Conservation (phyloP, 1,284 basidiomycete species). For the Moniliophthora roreri region DNA sequence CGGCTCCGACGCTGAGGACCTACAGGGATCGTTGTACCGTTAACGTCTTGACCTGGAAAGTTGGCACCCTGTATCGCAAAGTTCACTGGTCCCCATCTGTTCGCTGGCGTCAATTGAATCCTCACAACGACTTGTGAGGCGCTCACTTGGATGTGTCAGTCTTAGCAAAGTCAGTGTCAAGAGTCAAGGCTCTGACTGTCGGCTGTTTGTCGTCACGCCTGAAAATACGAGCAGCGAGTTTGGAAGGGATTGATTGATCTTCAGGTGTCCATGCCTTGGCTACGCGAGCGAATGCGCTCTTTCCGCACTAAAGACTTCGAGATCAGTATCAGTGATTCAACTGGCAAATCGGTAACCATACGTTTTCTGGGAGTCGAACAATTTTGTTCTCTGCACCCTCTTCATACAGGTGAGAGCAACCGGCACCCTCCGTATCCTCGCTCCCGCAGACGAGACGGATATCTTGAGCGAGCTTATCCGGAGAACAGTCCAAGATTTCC, state of each 20-base stretch:
- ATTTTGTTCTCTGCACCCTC: constrained; percentile 20
- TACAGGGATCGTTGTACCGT: constrained; percentile 25
- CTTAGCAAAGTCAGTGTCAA: constrained; percentile 43
- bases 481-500: constrained; percentile 21
- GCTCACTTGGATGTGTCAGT: constrained; percentile 31
- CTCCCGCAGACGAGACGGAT: constrained; percentile 21
- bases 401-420: constrained; percentile 18
- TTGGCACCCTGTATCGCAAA: constrained; percentile 27
- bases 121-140: not conserved
- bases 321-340: not conserved
- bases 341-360: constrained; percentile 9
- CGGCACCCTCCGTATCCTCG: not conserved
- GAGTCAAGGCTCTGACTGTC: constrained; percentile 38
- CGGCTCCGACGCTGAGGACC: constrained; percentile 20
- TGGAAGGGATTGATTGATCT: constrained; percentile 31
- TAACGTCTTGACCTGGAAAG: constrained; percentile 21
- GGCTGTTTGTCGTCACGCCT: constrained; percentile 28
- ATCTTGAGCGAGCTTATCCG: constrained; percentile 17
- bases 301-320: constrained; percentile 31
- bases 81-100: constrained; percentile 30
- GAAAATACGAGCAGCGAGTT: constrained; percentile 22
- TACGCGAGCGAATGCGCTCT: constrained; percentile 39
- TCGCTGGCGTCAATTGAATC: not conserved
- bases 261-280: constrained; percentile 29
- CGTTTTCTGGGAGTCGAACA: constrained; percentile 21